phyloP scores from a whole-genome alignment of 345 rosid genomes.

The Bruguiera parviflora region DNA sequence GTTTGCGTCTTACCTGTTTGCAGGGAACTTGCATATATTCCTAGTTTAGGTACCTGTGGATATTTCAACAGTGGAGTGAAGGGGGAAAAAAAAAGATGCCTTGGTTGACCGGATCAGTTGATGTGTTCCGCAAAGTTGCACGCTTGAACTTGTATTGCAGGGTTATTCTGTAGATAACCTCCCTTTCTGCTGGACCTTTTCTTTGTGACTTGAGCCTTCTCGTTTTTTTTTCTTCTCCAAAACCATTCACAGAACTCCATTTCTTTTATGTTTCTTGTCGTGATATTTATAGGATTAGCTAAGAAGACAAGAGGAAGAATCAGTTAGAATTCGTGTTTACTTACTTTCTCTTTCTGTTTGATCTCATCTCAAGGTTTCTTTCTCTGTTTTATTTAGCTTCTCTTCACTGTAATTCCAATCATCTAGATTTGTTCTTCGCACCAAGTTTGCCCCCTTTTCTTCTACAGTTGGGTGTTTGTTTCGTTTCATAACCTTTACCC shows the following conservation, averaged over 20 bases:
- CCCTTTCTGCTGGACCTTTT: neutral
- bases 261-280: slow-evolving; percentile 31
- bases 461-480: slow-evolving; percentile 6
- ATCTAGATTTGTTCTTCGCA: neutral
- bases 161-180: slow-evolving; percentile 63
- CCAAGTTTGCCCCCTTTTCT: slow-evolving; percentile 5
- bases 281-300: slow-evolving; percentile 53
- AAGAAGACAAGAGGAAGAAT: slow-evolving; percentile 2
- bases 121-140: slow-evolving; percentile 52
- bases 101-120: slow-evolving; percentile 57
- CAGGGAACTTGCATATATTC: slow-evolving; percentile 6
- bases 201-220: slow-evolving; percentile 2
- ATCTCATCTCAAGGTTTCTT: slow-evolving; percentile 7
- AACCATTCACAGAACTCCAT: slow-evolving; percentile 42
- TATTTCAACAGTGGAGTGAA: slow-evolving; percentile 8
- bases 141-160: slow-evolving; percentile 73
- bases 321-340: slow-evolving; percentile 1
- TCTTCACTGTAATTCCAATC: slow-evolving; percentile 11
- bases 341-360: slow-evolving; percentile 12
- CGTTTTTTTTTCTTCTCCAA: slow-evolving; percentile 12
- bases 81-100: slow-evolving; percentile 50
- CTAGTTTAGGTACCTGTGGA: neutral
- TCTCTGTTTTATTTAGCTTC: neutral
- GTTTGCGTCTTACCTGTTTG: neutral
- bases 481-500: slow-evolving; percentile 11